Evolutionary conservation across 371 early-diverging fungal species (phyloP), one percentile per base, ranked within the genome.

Genomic region (Lichtheimia corymbifera): DNA sequence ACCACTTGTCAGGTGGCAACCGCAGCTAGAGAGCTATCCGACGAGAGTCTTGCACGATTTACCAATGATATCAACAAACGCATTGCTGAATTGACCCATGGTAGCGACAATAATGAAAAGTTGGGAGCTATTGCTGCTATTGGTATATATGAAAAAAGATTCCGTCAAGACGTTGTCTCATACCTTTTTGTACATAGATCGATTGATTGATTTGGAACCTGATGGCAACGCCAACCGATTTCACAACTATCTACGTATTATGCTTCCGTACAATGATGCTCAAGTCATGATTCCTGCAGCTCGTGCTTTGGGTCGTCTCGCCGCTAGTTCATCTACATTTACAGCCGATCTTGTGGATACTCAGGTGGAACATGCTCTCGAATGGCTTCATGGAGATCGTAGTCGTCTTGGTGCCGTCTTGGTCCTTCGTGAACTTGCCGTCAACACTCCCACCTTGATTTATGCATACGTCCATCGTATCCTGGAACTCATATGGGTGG

Each of bases 141-240:
- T 62, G 91, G 90, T 88, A 51, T 54, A 28, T 40, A 58, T 17
- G 11, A 52, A 45, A 52, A 45, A 50, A 12, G 9, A 56, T 42
- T 41, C 15, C n/a, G 42, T 24, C 22, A 22, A 22, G 27, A 55
- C 20, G 17, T n/a, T 18, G 17, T 24, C 14, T 22, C 13, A 15
- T 35, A 30, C 5, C 11, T 17, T 25, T 14, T 66, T 22, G 24
- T 42, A 25, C 7, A 14, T 76, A 93, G 94, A 95, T 70, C 84
- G 86, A 53, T 72, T 96, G 54, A 93, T 95, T 56, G 94, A 92
- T 40, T 82, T 94, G 28, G 93, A 93, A 59, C 84, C 85, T 22
- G 94, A 95, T 65, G 91, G 93, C 59, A 93, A 91, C 72, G 88
- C 93, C n/a, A 88, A 84, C 44, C 87, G 94, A 41, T 95, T 92